Evolutionary conservation across 2,329 filamentous ascomycete species (phyloP).

Genomic region (Trichoderma harzianum): DNA sequence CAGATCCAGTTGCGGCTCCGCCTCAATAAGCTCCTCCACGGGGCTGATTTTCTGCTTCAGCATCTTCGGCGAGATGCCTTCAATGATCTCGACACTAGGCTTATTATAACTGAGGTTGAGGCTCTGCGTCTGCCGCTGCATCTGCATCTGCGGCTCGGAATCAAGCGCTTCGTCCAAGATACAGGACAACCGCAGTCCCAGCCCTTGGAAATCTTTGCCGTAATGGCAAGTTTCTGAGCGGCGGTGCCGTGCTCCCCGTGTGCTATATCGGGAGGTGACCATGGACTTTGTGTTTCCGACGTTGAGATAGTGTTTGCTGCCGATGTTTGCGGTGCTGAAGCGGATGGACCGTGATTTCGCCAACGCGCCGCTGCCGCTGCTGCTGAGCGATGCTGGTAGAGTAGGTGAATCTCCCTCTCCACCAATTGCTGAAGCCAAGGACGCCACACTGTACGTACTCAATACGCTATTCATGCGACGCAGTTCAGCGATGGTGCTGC

Average conservation of each 20-base stretch:
- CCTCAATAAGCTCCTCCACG: constrained; percentile 28
- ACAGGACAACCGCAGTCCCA: constrained; percentile 19
- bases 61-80: background rate
- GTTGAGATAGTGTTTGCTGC: constrained; percentile 46
- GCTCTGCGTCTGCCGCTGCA: constrained; percentile 22
- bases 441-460: constrained; percentile 43
- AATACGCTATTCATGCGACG: constrained; percentile 56
- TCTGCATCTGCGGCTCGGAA: constrained; percentile 12
- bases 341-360: background rate
- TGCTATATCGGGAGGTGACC: background rate
- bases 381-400: constrained; percentile 28
- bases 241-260: constrained; percentile 5
- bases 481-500: constrained; percentile 49
- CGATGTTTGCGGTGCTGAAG: constrained; percentile 30
- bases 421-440: constrained; percentile 31
- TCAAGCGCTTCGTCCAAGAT: constrained; percentile 17
- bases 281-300: constrained; percentile 32
- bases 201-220: constrained; percentile 31
- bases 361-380: background rate
- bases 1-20: constrained; percentile 24
- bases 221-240: constrained; percentile 21
- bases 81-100: background rate
- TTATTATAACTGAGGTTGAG: constrained; percentile 26
- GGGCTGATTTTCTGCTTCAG: constrained; percentile 26
- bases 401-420: constrained; percentile 37